These are phyloP conservation scores for Thermothielavioides terrestris DNA, from an alignment of 495 filamentous ascomycete genomes.

Conservation along the genomic window DNA sequence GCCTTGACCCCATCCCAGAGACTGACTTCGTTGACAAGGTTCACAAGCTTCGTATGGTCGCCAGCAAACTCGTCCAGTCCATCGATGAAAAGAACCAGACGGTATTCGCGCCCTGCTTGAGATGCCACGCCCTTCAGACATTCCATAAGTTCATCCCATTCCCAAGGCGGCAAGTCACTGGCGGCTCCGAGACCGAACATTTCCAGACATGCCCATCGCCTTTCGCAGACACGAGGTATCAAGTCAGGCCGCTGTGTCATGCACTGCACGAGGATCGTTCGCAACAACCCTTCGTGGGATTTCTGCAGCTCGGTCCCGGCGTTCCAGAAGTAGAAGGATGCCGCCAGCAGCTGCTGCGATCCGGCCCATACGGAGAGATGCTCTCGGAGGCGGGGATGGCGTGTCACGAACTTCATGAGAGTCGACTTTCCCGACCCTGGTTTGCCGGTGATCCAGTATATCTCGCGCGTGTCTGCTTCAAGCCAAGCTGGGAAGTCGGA, in stretches of 20 bases:
- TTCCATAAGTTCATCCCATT: not conserved
- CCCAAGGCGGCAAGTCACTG: not conserved
- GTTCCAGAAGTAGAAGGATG: constrained; percentile 19
- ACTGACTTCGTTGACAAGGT: constrained; percentile 12
- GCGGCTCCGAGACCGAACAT: not conserved
- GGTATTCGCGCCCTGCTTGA: not conserved
- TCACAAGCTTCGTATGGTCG: constrained; percentile 20
- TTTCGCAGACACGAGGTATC: constrained; percentile 14
- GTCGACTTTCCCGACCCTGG: constrained; percentile 4
- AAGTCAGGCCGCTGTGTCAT: constrained; percentile 6
- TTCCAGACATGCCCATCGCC: constrained; percentile 12
- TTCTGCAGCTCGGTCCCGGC: constrained; percentile 14
- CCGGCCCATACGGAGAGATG: constrained; percentile 2
- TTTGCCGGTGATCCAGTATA: constrained; percentile 6
- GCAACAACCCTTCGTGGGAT: constrained; percentile 14
- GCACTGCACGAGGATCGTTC: constrained; percentile 12
- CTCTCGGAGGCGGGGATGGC: not conserved
- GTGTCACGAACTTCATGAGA: constrained; percentile 1
- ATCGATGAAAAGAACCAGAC: constrained; percentile 13
- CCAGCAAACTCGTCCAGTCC: constrained; percentile 32
- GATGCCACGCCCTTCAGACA: not conserved
- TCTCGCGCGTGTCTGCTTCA: not conserved
- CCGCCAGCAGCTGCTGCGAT: not conserved
- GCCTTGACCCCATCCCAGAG: constrained; percentile 18
- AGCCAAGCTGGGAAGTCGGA: not conserved